Conservation (phyloP, 2,329 filamentous ascomycete species). For the Fusarium tjaetaba region DNA sequence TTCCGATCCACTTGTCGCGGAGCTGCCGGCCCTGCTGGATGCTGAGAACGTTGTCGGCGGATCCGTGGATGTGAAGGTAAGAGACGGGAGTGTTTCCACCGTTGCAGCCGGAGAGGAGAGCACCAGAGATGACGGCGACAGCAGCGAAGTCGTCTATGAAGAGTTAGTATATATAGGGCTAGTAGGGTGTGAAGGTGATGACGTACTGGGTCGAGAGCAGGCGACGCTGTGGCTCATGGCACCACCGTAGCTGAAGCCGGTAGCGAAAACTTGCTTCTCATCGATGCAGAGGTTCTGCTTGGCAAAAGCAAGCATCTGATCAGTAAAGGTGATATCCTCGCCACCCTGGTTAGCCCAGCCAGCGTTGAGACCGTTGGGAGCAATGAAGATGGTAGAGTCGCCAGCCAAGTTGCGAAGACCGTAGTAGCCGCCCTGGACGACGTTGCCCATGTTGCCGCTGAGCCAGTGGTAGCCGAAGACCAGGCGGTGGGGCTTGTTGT, state of each 20-base stretch:
- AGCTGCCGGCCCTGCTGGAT: constrained; percentile 49
- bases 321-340: constrained; percentile 54
- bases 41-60: constrained; percentile 49
- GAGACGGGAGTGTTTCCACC: constrained; percentile 53
- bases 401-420: constrained; percentile 50
- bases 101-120: constrained; percentile 48
- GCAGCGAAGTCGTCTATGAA: constrained; percentile 47
- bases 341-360: constrained; percentile 56
- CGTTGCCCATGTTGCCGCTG: constrained; percentile 50
- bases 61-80: constrained; percentile 53
- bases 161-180: neutral
- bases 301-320: constrained; percentile 50
- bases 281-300: constrained; percentile 55
- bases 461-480: constrained; percentile 53
- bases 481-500: constrained; percentile 36
- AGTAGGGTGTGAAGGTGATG: neutral
- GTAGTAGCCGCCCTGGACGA: constrained; percentile 53
- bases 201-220: constrained; percentile 49
- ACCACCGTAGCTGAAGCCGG: constrained; percentile 57
- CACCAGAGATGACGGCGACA: constrained; percentile 50
- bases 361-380: constrained; percentile 53
- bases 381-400: constrained; percentile 55
- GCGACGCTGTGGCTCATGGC: constrained; percentile 55
- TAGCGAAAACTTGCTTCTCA: constrained; percentile 53
- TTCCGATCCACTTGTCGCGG: constrained; percentile 50